phyloP scores from a whole-genome alignment of 202 grass and related monocot genomes.

The Panicum hallii region DNA sequence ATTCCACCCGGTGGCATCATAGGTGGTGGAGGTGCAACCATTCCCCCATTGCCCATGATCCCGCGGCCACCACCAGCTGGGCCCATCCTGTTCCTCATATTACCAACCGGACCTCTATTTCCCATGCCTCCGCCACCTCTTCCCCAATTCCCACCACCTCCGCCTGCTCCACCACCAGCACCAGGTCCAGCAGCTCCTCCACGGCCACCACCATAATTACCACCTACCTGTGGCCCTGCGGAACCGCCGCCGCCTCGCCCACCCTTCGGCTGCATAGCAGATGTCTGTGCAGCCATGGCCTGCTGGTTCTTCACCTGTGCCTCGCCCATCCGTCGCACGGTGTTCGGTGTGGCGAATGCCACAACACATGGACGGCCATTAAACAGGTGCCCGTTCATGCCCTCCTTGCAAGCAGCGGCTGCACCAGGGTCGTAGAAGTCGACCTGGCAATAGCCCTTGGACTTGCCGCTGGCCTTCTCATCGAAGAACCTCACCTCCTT shows the following conservation, averaged over 20 bases:
- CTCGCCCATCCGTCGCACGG: constrained; percentile 67
- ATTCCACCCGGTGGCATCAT: constrained; percentile 66
- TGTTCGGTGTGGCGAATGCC: constrained; percentile 61
- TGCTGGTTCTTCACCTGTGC: constrained; percentile 75
- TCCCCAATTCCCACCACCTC: constrained; percentile 59
- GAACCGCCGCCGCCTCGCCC: constrained; percentile 45
- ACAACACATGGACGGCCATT: constrained; percentile 72
- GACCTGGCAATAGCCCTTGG: constrained; percentile 81
- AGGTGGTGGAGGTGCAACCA: constrained; percentile 60
- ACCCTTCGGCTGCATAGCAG: constrained; percentile 45
- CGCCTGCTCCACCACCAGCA: constrained; percentile 45
- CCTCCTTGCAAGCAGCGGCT: constrained; percentile 63
- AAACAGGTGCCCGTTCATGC: constrained; percentile 67
- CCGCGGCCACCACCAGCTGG: constrained; percentile 48
- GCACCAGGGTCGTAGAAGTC: constrained; percentile 67
- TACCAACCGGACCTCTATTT: constrained; percentile 56
- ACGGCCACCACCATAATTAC: constrained; percentile 64
- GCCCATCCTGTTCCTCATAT: constrained; percentile 68
- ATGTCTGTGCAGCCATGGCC: constrained; percentile 48
- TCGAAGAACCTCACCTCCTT: constrained; percentile 85
- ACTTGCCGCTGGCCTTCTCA: constrained; percentile 78
- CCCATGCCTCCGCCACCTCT: constrained; percentile 70
- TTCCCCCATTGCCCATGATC: constrained; percentile 63
- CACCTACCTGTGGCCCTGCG: constrained; percentile 48
- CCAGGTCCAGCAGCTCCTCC: constrained; percentile 48